Evolutionary conservation across 306 rosid genomes (phyloP).

Genomic region (Hippophae rhamnoides): DNA sequence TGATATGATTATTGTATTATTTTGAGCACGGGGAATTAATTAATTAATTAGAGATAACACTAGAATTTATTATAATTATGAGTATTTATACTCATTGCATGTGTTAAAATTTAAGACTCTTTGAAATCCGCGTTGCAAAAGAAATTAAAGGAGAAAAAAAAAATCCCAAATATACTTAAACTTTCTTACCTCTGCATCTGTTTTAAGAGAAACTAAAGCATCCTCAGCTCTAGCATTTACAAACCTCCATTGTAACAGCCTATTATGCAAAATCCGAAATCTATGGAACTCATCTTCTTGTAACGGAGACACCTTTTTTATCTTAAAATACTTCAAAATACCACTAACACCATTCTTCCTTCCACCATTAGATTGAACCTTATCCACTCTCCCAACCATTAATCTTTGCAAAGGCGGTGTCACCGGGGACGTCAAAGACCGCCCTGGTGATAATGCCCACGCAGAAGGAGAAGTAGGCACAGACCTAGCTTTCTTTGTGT

Average conservation of each 20-base stretch:
- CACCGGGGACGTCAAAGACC: constrained; percentile 23
- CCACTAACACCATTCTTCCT: constrained; percentile 24
- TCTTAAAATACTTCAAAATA: constrained; percentile 57
- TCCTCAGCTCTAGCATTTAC: constrained; percentile 46
- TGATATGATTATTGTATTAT: too few relatives aligned
- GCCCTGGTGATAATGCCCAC: constrained; percentile 76
- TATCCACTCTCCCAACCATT: not conserved
- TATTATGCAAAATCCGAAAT: constrained; percentile 45
- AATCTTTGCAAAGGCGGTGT: not conserved
- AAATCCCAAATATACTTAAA: too few relatives aligned
- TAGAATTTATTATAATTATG: too few relatives aligned
- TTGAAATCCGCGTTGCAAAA: not conserved
- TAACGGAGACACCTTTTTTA: constrained; percentile 32
- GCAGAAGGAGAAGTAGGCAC: constrained; percentile 36
- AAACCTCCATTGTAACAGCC: constrained; percentile 61
- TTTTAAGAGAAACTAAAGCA: constrained; percentile 25
- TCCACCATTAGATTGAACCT: constrained; percentile 11
- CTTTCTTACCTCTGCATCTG: constrained; percentile 30
- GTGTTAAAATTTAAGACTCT: too few relatives aligned
- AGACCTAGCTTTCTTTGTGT: constrained; percentile 19
- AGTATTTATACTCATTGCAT: too few relatives aligned
- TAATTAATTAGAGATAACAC: too few relatives aligned
- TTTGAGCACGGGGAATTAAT: too few relatives aligned
- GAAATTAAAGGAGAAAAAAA: not conserved
- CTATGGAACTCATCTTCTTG: constrained; percentile 51